Base-by-base conservation (phyloP, 306 rosid species). In the Ceratonia siliqua region DNA sequence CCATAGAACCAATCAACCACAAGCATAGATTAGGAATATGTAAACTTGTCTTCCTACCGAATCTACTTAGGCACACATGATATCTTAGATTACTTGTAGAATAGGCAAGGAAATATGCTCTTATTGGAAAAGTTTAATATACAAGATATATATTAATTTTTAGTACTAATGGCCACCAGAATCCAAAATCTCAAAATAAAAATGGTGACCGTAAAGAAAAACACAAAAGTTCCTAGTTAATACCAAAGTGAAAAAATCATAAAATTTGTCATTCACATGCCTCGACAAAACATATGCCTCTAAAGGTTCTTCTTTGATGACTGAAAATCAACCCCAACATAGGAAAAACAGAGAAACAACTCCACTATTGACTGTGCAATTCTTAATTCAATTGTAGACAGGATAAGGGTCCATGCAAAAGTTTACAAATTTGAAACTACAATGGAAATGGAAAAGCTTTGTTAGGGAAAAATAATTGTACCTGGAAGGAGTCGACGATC, bases 201-300 rank as follows among this genome's bases (percentile, higher is more conserved):
- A 69, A 75, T 43, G 27, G 27, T 25, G 46, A 27, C n/a, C n/a
- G n/a, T n/a, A 39, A 32, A 5, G 6, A 45, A 61, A 33, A 61
- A 7, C 21, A 28, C 8, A 46, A 39, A 32, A 42, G 14, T 38
- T 36, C 81, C 61, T 79, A 28, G 42, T 70, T 49, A 17, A 61
- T 20, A 59, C 54, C n/a, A 53, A 79, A 27, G 8, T 68, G 27
- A 17, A 43, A 53, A 55, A 65, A 3, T 22, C n/a, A 43, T 43
- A 49, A 68, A 52, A 38, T 24, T 56, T 70, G 73, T 53, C 53
- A 71, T 55, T 81, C 65, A 69, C n/a, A 53, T 22, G 62, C 48
- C 42, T 6, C 3, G 54, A 42, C 14, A 38, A 20, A 68, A 38
- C 11, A 6, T 33, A 65, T 13, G 78, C 65, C 62, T 64, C 55